Evolutionary conservation across 352 stramenopile genomes (phyloP), one percentile per base, ranked within the genome.

Genomic region (Phytophthora syringae): DNA sequence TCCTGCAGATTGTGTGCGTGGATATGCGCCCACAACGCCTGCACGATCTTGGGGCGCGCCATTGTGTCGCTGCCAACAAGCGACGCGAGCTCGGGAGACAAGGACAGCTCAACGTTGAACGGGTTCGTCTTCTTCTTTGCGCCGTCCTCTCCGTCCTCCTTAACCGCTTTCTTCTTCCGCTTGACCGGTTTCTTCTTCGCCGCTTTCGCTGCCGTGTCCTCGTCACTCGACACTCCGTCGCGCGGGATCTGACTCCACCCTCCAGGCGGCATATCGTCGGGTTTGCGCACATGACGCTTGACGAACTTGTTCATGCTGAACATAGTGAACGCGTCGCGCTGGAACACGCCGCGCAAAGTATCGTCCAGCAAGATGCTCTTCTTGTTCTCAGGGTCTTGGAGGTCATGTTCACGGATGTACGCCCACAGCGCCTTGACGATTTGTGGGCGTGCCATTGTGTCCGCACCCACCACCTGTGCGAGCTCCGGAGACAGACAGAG

Each of bases 21-120:
- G 56, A 99, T 98, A 70, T 99, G 99, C 53, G 96, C 88, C 97
- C 97, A 99, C 16, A 99, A 66, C 30, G 81, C 72, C 66, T 98
- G 98, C 25, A 98, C 93, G 45, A 99, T 93, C 62, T 98, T 83
- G 11, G 94, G 93, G 5, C 95, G 82, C 30, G 93, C 84, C 72
- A 97, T 90, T 40, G 85, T 65, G 39, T 96, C 88, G 12, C 77
- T 85, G 28, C 92, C 84, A 12, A 97, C 70, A 0, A 99, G 80
- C 34, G 66, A 71, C 22, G 70, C 82, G 27, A 97, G 74, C 55
- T 93, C 88, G 0, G 89, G 89, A 10, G 84, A 94, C 50, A 97
- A 34, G 25, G 82, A 67, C 28, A 95, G 72, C 64, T 95, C 87
- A 45, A 63, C 76, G 60, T 93, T 87, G 69, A 96, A 96, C 47